Conservation (phyloP, 2,329 filamentous ascomycete genomes). For the Harringtonia lauricola region DNA sequence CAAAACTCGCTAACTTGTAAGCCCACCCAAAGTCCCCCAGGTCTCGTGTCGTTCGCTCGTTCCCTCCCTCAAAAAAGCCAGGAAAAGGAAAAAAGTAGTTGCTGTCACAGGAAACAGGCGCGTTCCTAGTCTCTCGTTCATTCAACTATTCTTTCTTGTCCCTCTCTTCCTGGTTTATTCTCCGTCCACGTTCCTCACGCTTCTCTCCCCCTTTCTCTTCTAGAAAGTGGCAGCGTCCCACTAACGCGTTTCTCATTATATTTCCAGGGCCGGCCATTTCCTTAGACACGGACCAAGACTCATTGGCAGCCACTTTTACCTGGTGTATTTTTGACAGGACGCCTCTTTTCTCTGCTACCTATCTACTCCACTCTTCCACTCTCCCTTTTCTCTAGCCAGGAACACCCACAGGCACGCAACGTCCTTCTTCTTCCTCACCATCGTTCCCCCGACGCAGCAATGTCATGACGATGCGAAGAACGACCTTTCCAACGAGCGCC, state of each 20-base stretch:
- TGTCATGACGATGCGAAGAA: conserved; percentile 28
- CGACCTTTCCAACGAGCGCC: conserved; percentile 18
- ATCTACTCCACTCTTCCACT: neutral
- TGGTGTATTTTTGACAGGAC: neutral
- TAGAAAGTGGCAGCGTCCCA: conserved; percentile 4
- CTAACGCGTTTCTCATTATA: neutral
- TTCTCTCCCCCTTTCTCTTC: neutral
- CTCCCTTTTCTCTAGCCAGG: neutral
- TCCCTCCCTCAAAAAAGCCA: no score
- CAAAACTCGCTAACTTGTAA: neutral
- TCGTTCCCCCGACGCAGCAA: conserved; percentile 10
- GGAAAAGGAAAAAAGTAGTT: no score
- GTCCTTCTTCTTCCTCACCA: neutral
- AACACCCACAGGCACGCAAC: no score
- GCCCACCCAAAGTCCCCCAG: neutral
- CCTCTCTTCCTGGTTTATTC: neutral
- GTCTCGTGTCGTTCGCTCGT: neutral
- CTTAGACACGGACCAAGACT: neutral
- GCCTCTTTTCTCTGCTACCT: neutral
- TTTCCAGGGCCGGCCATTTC: neutral
- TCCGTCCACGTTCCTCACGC: neutral
- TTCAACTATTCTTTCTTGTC: neutral
- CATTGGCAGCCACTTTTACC: neutral
- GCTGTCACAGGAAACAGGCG: no score
- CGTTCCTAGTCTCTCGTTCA: no score